phyloP scores from a whole-genome alignment of 1,284 basidiomycete genomes.

The Tetrapyrgos nigripes region DNA sequence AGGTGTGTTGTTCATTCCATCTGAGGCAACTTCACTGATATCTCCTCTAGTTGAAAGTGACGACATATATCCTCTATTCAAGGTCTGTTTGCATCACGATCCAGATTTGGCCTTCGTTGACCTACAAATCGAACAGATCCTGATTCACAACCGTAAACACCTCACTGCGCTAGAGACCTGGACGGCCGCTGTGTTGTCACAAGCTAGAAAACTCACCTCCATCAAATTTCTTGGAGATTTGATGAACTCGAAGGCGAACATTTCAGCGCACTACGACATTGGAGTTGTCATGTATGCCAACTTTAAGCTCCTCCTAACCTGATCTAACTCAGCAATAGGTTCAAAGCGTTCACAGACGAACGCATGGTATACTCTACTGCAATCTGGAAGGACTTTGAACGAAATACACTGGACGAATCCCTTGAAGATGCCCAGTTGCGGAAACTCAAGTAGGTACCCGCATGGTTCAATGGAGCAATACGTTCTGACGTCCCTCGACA shows the following conservation, averaged over 20 bases:
- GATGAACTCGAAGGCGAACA: slow-evolving; percentile 65
- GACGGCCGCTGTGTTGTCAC: too few species aligned
- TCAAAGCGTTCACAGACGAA: slow-evolving; percentile 14
- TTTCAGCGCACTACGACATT: slow-evolving; percentile 79
- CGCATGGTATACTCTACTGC: slow-evolving; percentile 56
- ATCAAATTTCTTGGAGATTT: background rate
- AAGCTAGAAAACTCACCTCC: too few species aligned
- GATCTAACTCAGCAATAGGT: too few species aligned
- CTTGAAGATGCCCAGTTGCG: background rate
- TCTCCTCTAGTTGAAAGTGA: background rate
- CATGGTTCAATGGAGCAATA: slow-evolving; percentile 22
- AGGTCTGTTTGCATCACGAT: too few species aligned
- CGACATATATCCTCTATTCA: too few species aligned
- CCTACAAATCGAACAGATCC: too few species aligned
- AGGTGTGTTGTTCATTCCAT: background rate
- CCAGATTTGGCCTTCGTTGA: too few species aligned
- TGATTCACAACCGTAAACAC: too few species aligned
- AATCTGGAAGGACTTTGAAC: background rate
- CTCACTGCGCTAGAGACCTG: too few species aligned
- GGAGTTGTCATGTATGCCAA: slow-evolving; percentile 63
- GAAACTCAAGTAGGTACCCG: background rate
- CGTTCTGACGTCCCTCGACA: slow-evolving; percentile 71
- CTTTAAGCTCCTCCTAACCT: slow-evolving; percentile 20
- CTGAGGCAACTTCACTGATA: background rate
- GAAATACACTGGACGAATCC: background rate